These are phyloP conservation scores for Linum trigynum DNA, from an alignment of 345 rosid species.

Conservation along the genomic window DNA sequence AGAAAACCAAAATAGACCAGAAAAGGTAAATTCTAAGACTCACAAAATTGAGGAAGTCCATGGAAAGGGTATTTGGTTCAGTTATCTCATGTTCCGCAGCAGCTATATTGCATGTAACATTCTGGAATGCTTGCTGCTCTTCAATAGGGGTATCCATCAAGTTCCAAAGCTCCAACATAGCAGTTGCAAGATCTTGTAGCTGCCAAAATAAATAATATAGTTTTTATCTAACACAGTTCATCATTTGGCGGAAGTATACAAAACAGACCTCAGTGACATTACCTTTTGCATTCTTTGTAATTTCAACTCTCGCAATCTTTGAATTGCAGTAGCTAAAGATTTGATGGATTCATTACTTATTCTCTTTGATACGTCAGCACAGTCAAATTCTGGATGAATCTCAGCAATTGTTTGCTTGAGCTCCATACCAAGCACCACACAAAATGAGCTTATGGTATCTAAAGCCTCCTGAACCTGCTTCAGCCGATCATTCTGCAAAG, in stretches of 20 bases:
- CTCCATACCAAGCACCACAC: slow-evolving; percentile 73
- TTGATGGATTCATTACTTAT: slow-evolving; percentile 51
- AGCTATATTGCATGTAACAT: slow-evolving; percentile 86
- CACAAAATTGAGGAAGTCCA: slow-evolving; percentile 68
- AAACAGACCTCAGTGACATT: slow-evolving; percentile 3
- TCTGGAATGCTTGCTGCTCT: slow-evolving; percentile 84
- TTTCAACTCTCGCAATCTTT: slow-evolving; percentile 57
- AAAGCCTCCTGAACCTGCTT: slow-evolving; percentile 48
- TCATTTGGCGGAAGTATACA: not conserved
- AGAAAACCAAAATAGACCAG: slow-evolving; percentile 1
- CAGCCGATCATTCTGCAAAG: slow-evolving; percentile 54
- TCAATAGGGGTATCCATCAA: slow-evolving; percentile 97
- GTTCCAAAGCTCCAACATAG: slow-evolving; percentile 92
- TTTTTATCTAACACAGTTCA: not conserved
- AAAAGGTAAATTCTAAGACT: slow-evolving; percentile 24
- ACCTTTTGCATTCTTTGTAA: slow-evolving; percentile 88
- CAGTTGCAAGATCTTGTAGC: slow-evolving; percentile 96
- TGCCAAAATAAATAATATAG: slow-evolving; percentile 24
- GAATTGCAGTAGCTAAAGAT: slow-evolving; percentile 34
- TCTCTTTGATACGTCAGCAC: slow-evolving; percentile 40
- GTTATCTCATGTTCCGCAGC: slow-evolving; percentile 89
- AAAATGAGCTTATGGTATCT: slow-evolving; percentile 36
- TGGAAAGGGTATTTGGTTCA: slow-evolving; percentile 74
- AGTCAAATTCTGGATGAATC: slow-evolving; percentile 50
- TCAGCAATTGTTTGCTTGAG: slow-evolving; percentile 42